Base-by-base conservation (phyloP, 805 yeast genomes). In the Saturnispora quitensis region DNA sequence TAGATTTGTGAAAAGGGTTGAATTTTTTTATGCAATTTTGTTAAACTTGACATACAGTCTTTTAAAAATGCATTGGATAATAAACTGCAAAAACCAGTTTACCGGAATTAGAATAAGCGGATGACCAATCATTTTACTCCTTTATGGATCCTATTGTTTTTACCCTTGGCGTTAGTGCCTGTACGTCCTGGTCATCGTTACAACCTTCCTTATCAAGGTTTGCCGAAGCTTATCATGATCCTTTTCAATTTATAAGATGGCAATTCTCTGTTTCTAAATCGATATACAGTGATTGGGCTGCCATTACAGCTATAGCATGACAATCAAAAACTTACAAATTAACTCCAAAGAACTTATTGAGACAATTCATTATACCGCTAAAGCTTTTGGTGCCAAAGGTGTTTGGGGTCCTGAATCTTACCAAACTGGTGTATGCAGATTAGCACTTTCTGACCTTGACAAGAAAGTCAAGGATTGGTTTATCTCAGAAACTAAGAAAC, bases 401-500 rank as follows among this genome's bases (percentile, higher is more conserved):
- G 69, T 72, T 20, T 82, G 86, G 86, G 87, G 87, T 1, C 60
- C 71, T 0, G 68, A 62, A 31, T 55, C 69, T 5, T 77, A 82
- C 3, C 78, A 83, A 50, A 82, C 87, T 7, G 89, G 89, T 10
- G 82, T 83, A 56, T 76, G 86, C 54, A 71, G 89, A 54, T 66
- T 84, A 43, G 81, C 89, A 0, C 71, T 84, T 17, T 66, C 76
- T 24, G 86, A 81, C 55, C 74, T 76, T 35, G 89, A 84, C 59
- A 81, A 81, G 56, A 63, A 70, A 31, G 84, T 84, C 17, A 73
- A 82, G 53, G 84, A 82, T 56, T 83, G 89, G 89, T 78, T 82
- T 57, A 69, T 77, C 33, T 60, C 56, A 10, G 85, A 82, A 60
- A 70, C 79, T 4, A 69, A 69, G 50, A 50, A 62, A 7, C 62